Evolutionary conservation across 345 rosid species (phyloP).

Genomic region (Populus deltoides): DNA sequence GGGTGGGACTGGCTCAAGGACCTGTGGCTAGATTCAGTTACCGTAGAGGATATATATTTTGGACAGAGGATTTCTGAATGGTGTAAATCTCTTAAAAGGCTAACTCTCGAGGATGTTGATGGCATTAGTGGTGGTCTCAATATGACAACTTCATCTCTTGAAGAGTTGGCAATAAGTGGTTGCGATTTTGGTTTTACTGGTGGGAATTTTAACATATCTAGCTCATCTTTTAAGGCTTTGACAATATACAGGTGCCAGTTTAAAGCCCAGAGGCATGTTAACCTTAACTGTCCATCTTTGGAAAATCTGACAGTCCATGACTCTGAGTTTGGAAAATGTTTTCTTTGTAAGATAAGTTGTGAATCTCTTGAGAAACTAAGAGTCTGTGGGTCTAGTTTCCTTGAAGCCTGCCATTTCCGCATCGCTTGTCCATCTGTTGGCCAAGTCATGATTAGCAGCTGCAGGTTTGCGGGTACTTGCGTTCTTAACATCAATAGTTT

Average conservation of each 20-base stretch:
- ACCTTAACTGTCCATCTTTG: constrained; percentile 6
- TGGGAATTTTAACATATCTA: neutral
- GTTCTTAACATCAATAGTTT: neutral
- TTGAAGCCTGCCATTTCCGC: neutral
- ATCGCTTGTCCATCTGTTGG: neutral
- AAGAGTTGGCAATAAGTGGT: neutral
- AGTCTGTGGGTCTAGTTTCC: neutral
- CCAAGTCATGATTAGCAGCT: neutral
- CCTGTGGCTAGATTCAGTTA: neutral
- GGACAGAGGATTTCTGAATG: neutral
- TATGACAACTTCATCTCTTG: constrained; percentile 4
- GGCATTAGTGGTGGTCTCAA: neutral
- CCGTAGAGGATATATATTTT: neutral
- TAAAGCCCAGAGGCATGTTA: neutral
- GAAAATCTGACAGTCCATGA: neutral
- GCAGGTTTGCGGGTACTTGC: constrained; percentile 3
- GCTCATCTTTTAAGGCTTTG: constrained; percentile 8
- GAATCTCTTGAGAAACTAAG: neutral
- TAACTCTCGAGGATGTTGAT: neutral
- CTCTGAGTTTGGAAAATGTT: neutral
- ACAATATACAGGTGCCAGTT: neutral
- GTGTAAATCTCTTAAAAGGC: constrained; percentile 10
- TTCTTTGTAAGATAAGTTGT: neutral
- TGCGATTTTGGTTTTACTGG: neutral
- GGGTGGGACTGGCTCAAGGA: constrained; percentile 7